Percentiles rank a stretch among this genome's conserved stretches.
Conservation (phyloP, 164 flowering plant genomes). For the Tetracentron sinense region DNA sequence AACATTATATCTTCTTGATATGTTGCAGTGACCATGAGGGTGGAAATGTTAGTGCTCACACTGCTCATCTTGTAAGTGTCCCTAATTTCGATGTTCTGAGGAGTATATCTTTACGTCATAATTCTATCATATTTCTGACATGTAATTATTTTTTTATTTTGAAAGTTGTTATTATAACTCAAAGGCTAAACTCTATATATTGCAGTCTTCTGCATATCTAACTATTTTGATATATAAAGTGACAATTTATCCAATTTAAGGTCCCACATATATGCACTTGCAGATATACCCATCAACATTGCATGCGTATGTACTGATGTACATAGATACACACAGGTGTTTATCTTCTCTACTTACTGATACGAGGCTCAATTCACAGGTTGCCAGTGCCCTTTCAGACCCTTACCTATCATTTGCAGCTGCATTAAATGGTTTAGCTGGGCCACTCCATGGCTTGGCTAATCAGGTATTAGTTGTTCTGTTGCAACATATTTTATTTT, state of each 20-base stretch:
- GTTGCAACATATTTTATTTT: too few species aligned
- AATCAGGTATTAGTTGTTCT: too few species aligned
- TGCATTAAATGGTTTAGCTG: slow-evolving; percentile 96
- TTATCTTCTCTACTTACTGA: neutral
- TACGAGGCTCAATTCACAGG: slow-evolving; percentile 39
- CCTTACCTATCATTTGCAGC: slow-evolving; percentile 98
- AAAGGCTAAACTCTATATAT: too few species aligned
- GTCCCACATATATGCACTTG: too few species aligned
- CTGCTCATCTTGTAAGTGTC: slow-evolving; percentile 87
- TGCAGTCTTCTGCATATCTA: too few species aligned
- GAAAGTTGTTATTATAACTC: too few species aligned
- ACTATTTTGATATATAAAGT: too few species aligned
- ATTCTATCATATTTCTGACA: neutral
- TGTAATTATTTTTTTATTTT: neutral
- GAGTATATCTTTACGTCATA: neutral
- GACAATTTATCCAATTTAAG: too few species aligned
- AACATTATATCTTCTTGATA: neutral
- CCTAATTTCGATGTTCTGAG: neutral
- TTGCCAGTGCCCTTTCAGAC: slow-evolving; percentile 98
- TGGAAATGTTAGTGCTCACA: slow-evolving; percentile 98
- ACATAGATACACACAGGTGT: too few species aligned
- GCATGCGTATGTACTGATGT: too few species aligned
- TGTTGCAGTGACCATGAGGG: slow-evolving; percentile 97
- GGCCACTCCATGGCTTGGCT: slow-evolving; percentile 99
- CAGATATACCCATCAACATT: neutral